phyloP scores from a whole-genome alignment of 768 basidiomycete genomes.

The Mycena sanguinolenta region DNA sequence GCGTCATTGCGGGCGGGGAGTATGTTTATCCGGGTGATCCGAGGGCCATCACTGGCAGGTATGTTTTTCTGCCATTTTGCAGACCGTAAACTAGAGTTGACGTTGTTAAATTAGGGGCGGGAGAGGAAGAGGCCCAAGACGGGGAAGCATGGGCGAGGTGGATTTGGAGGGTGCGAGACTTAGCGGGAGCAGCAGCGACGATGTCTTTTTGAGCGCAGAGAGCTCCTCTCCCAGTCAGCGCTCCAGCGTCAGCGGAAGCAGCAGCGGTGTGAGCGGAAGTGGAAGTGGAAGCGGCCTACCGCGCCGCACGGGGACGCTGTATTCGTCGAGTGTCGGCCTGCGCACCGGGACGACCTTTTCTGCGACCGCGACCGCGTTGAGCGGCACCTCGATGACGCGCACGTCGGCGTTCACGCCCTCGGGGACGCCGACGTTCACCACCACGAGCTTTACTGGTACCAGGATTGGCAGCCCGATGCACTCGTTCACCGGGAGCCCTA shows the following conservation, averaged over 20 bases:
- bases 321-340: conserved; percentile 33
- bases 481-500: conserved; percentile 8
- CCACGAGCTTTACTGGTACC: too few relatives aligned
- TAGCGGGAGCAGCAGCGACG: conserved; percentile 23
- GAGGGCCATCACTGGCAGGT: conserved; percentile 72
- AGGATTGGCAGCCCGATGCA: too few relatives aligned
- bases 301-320: conserved; percentile 28
- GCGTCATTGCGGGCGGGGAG: conserved; percentile 71
- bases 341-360: conserved; percentile 28
- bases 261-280: neutral
- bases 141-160: conserved; percentile 85
- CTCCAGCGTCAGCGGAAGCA: neutral
- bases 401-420: conserved; percentile 8
- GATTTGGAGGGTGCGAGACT: conserved; percentile 65
- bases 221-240: conserved; percentile 4
- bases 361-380: conserved; percentile 2
- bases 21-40: conserved; percentile 82
- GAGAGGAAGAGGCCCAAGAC: conserved; percentile 60
- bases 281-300: neutral
- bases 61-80: neutral
- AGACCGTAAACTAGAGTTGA: neutral
- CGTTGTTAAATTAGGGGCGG: conserved; percentile 41
- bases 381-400: conserved; percentile 1
- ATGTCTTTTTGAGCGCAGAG: conserved; percentile 34
- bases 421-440: conserved; percentile 3